Conservation (phyloP, 331 rosid genomes). For the Quercus lobata region DNA sequence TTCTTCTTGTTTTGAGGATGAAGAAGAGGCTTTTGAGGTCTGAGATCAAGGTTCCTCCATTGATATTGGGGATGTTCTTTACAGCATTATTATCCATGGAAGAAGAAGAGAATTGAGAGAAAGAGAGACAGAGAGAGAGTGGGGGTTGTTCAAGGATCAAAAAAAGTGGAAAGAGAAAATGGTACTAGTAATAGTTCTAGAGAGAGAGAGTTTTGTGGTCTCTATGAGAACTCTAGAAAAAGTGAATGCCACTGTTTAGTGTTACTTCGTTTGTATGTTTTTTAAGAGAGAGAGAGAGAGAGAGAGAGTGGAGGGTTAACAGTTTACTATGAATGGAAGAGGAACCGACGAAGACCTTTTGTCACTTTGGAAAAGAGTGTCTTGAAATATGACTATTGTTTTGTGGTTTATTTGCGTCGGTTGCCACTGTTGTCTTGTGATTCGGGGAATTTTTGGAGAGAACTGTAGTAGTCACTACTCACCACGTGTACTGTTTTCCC, state of each 20-base stretch:
- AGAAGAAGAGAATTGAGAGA: too few species aligned
- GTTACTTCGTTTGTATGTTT: too few species aligned
- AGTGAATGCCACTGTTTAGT: too few species aligned
- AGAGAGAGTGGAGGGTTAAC: background rate
- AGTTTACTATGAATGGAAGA: background rate
- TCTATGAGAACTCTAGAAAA: too few species aligned
- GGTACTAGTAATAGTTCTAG: too few species aligned
- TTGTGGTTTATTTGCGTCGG: background rate
- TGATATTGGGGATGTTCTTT: conserved; percentile 48
- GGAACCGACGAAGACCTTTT: conserved; percentile 13
- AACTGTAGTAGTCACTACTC: too few species aligned
- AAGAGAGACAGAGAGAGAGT: background rate
- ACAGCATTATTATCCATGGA: conserved; percentile 78
- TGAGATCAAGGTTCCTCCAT: conserved; percentile 34
- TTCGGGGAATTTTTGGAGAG: too few species aligned
- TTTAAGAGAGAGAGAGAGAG: background rate
- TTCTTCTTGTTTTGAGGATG: conserved; percentile 56
- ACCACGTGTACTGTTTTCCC: too few species aligned
- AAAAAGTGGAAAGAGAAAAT: too few species aligned
- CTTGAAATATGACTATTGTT: background rate
- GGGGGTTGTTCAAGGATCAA: fast-evolving
- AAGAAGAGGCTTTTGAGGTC: conserved; percentile 62
- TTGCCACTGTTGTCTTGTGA: conserved; percentile 4
- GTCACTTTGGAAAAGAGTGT: background rate
- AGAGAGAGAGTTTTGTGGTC: too few species aligned